A percentile compares a stretch with the other conserved stretches of the same genome.
These are phyloP conservation scores for Notholithocarpus densiflorus DNA, from an alignment of 306 rosid genomes.

Conservation along the genomic window DNA sequence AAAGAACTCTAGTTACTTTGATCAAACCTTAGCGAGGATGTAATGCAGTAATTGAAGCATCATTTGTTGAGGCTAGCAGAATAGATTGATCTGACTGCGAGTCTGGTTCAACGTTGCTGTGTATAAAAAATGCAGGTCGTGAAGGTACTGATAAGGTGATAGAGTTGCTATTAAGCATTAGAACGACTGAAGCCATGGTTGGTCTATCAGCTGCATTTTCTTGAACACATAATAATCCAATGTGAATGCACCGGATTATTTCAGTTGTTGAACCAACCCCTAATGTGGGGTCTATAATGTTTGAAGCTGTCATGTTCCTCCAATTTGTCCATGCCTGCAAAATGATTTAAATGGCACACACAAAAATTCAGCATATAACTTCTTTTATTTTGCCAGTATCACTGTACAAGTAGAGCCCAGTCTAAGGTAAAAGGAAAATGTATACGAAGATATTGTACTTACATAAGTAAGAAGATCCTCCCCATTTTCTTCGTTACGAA, in stretches of 20 bases:
- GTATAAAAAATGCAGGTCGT: background rate
- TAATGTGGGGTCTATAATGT: background rate
- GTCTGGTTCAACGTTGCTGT: background rate
- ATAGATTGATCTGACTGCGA: background rate
- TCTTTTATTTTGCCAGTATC: too few species aligned
- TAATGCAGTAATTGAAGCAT: background rate
- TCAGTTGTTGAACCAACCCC: background rate
- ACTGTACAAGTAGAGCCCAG: too few species aligned
- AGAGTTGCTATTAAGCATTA: conserved; percentile 11
- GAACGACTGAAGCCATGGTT: conserved; percentile 7
- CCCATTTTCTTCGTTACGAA: too few species aligned
- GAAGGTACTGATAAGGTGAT: background rate
- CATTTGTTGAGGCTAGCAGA: conserved; percentile 4
- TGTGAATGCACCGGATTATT: conserved; percentile 24
- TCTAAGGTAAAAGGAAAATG: too few species aligned
- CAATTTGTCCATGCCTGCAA: conserved; percentile 14
- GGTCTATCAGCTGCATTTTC: conserved; percentile 9
- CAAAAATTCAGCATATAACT: background rate
- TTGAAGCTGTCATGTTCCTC: background rate
- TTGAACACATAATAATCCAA: conserved; percentile 23
- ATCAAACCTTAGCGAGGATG: conserved; percentile 10
- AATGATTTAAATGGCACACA: background rate
- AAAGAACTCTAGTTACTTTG: background rate
- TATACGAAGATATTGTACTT: too few species aligned
- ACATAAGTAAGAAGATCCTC: too few species aligned